Evolutionary conservation across 2,329 filamentous ascomycete species (phyloP).

Genomic region (Fusarium sororula): DNA sequence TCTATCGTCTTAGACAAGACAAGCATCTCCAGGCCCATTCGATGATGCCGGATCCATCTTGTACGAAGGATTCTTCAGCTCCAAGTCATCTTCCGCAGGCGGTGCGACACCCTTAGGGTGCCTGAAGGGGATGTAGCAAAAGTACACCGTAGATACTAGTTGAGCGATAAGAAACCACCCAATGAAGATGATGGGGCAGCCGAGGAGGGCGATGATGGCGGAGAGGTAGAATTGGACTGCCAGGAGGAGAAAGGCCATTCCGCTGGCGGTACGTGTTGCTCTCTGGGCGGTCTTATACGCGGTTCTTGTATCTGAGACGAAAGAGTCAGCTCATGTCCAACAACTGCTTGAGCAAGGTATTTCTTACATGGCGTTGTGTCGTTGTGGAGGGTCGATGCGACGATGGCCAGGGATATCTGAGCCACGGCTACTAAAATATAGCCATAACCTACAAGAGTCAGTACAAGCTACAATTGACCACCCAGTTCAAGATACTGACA

Average conservation of each 20-base stretch:
- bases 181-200: not conserved
- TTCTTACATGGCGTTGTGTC: not conserved
- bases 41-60: not conserved
- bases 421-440: not conserved
- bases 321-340: not conserved
- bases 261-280: not conserved
- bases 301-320: no score
- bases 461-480: not conserved
- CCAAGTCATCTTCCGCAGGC: not conserved
- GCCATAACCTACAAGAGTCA: not conserved
- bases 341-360: no score
- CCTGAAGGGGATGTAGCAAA: not conserved
- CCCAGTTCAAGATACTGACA: not conserved
- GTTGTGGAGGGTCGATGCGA: not conserved
- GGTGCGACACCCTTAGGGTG: not conserved
- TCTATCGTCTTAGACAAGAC: not conserved
- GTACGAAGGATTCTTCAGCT: not conserved
- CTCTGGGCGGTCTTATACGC: not conserved
- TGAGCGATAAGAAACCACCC: not conserved
- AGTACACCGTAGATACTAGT: not conserved
- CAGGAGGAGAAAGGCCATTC: not conserved
- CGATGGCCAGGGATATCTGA: not conserved
- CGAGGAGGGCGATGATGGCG: not conserved
- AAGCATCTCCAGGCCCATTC: not conserved
- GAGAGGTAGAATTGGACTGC: not conserved